Evolutionary conservation across 257 asterid species (phyloP).

Genomic region (Scutellaria baicalensis): DNA sequence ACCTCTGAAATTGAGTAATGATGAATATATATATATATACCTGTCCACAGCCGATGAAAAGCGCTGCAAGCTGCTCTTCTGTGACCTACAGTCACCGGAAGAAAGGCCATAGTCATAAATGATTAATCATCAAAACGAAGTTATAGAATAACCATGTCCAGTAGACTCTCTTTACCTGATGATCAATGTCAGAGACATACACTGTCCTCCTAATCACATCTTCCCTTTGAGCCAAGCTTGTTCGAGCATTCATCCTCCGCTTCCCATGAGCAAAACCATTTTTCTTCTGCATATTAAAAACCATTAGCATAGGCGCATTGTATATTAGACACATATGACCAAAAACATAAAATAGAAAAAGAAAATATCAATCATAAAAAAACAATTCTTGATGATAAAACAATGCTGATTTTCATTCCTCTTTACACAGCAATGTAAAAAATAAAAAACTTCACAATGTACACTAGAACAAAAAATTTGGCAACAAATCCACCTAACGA

Average conservation of each 20-base stretch:
- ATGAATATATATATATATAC: slow-evolving; percentile 31
- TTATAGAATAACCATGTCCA: not conserved
- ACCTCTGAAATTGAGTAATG: not conserved
- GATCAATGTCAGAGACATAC: slow-evolving; percentile 76
- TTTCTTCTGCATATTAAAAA: slow-evolving; percentile 38
- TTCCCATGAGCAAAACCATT: slow-evolving; percentile 43
- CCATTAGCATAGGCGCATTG: slow-evolving; percentile 3
- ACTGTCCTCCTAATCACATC: slow-evolving; percentile 73
- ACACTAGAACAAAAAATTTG: not conserved
- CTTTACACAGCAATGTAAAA: not conserved
- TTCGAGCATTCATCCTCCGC: slow-evolving; percentile 47
- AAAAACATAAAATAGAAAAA: not conserved
- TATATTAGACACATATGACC: not conserved
- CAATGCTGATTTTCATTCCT: not conserved
- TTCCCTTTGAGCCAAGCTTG: slow-evolving; percentile 63
- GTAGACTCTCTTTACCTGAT: slow-evolving; percentile 38
- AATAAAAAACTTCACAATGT: not conserved
- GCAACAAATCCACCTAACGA: not conserved
- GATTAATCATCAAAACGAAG: not conserved
- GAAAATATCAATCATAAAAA: not conserved
- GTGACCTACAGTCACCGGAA: slow-evolving; percentile 41
- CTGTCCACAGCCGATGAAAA: slow-evolving; percentile 62
- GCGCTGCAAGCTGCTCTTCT: slow-evolving; percentile 66
- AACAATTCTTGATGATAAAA: not conserved
- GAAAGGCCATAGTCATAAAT: not conserved